Conservation (phyloP, 2,329 filamentous ascomycete species). For the Ramichloridium luteum region DNA sequence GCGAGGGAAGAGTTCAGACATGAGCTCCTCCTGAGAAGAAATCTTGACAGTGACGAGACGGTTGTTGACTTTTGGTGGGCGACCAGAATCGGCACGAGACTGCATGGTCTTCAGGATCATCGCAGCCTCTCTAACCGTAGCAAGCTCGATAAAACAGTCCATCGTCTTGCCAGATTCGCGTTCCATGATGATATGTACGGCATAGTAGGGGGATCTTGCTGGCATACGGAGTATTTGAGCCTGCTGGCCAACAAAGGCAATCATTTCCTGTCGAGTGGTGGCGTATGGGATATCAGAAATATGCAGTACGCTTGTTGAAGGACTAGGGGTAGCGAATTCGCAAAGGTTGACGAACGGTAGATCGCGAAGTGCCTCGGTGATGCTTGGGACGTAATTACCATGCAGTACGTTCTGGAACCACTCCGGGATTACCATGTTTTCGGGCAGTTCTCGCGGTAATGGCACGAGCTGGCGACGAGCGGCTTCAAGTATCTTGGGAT, state of each 20-base stretch:
- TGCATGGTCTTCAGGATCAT: constrained; percentile 28
- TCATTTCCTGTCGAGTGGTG: constrained; percentile 38
- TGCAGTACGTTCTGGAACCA: constrained; percentile 11
- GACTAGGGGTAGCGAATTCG: constrained; percentile 25
- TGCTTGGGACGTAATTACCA: constrained; percentile 14
- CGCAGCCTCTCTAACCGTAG: constrained; percentile 27
- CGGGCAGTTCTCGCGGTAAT: not conserved
- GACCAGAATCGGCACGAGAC: constrained; percentile 25
- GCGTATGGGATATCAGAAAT: constrained; percentile 37
- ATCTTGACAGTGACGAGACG: constrained; percentile 35
- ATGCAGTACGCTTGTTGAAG: constrained; percentile 17
- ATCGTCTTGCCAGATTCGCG: constrained; percentile 45
- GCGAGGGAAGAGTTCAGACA: constrained; percentile 39
- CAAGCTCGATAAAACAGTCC: constrained; percentile 41
- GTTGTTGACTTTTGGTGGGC: constrained; percentile 34
- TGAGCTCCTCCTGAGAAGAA: constrained; percentile 37
- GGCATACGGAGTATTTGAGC: constrained; percentile 27
- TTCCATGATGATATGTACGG: constrained; percentile 47
- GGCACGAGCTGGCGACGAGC: not conserved
- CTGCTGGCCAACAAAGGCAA: constrained; percentile 34
- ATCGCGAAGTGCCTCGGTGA: constrained; percentile 18
- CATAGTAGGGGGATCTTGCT: constrained; percentile 26
- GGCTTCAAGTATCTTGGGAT: not conserved
- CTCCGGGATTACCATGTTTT: constrained; percentile 6
- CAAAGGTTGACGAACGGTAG: constrained; percentile 21